Conservation (phyloP, 106 monocot species). For the Dactylorhiza incarnata region DNA sequence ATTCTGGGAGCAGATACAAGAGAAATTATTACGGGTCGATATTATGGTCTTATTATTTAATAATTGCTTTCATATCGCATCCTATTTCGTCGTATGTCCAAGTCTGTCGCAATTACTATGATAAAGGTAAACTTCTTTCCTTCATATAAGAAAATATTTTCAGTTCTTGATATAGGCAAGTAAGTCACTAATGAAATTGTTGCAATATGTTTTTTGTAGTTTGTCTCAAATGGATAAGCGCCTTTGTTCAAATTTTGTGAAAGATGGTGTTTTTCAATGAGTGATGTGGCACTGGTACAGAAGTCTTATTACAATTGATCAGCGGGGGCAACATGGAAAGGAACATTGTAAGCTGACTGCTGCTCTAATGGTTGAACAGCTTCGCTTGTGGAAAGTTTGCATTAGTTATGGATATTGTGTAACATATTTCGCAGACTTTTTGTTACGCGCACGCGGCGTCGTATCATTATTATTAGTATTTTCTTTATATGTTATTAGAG, state of each 20-base stretch:
- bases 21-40: no score
- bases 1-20: constrained; percentile 95
- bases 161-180: neutral
- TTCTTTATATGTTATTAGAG: no score
- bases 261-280: constrained; percentile 53
- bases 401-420: constrained; percentile 80
- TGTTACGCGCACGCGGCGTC: no score
- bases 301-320: constrained; percentile 41
- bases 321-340: constrained; percentile 56
- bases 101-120: constrained; percentile 35
- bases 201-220: constrained; percentile 22
- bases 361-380: constrained; percentile 62
- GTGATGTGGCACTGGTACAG: constrained; percentile 79
- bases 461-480: no score
- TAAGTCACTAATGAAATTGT: neutral
- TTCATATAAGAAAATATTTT: neutral
- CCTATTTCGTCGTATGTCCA: no score
- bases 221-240: constrained; percentile 56
- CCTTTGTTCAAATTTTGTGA: constrained; percentile 61
- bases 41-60: no score
- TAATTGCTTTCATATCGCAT: no score
- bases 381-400: constrained; percentile 89
- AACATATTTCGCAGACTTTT: constrained; percentile 53
- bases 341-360: constrained; percentile 64
- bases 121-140: constrained; percentile 46